These are phyloP conservation scores for Penicillium roqueforti DNA, from an alignment of 495 filamentous ascomycete species.

Conservation along the genomic window DNA sequence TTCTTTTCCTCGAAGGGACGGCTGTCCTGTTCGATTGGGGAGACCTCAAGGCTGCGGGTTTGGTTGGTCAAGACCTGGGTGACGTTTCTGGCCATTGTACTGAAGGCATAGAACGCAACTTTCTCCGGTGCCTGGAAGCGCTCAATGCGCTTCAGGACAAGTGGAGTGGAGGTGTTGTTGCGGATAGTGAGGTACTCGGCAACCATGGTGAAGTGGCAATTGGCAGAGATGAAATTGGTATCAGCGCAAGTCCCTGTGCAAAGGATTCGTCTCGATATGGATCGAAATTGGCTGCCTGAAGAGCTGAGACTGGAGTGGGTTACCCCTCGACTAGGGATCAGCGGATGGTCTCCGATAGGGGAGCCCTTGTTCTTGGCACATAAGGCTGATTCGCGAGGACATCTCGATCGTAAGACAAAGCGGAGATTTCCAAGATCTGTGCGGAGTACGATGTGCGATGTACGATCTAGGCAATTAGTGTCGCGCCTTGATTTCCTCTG, in stretches of 20 bases:
- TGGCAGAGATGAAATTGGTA: background rate
- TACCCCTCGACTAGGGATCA: conserved; percentile 21
- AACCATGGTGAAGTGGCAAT: conserved; percentile 30
- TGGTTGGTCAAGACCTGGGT: conserved; percentile 45
- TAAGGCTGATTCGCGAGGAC: conserved; percentile 14
- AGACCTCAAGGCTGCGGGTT: conserved; percentile 35
- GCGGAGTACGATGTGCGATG: background rate
- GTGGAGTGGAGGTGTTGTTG: conserved; percentile 72
- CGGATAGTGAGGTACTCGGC: conserved; percentile 66
- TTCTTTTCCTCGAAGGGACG: conserved; percentile 53
- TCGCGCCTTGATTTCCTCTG: conserved; percentile 15
- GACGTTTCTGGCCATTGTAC: conserved; percentile 47
- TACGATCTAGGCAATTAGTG: background rate
- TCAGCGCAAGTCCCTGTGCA: background rate
- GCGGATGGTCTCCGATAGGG: conserved; percentile 14
- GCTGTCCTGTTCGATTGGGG: conserved; percentile 47
- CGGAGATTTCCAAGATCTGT: conserved; percentile 1
- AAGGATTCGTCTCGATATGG: background rate
- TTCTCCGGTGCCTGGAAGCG: conserved; percentile 55
- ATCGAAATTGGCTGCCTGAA: conserved; percentile 1
- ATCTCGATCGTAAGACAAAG: background rate
- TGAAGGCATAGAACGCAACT: conserved; percentile 38
- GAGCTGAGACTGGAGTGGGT: conserved; percentile 1
- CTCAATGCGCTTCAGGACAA: conserved; percentile 72
- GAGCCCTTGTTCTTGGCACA: conserved; percentile 13